Base-by-base conservation (phyloP, 352 stramenopile genomes). In the Globisporangium alternatum region DNA sequence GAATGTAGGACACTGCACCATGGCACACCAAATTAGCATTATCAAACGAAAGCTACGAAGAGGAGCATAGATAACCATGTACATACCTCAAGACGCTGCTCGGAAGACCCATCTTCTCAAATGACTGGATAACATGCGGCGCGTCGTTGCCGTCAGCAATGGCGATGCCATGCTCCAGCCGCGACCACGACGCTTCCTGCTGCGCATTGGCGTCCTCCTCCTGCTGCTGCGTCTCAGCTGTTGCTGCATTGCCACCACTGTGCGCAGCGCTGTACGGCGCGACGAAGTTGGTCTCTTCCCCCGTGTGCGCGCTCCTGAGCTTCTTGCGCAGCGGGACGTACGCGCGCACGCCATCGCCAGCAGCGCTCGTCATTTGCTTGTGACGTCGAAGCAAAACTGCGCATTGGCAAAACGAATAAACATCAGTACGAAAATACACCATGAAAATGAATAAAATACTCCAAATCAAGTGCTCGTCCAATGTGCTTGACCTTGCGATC, bases 101-200 rank as follows among this genome's bases (percentile, higher is more conserved):
- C 7, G 73, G 75, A 5, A 91, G 62, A 21, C 47, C 28, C 55
- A 89, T 64, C 12, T 67, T 60, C 5, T 65, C 64, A 58, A 91
- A 90, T 47, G 55, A 70, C 48, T 51, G 61, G n/a, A 81, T 48
- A 49, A 71, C 56, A 30, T 64, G 56, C 3, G 74, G 74, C 19
- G 79, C 58, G n/a, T 53, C 73, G 37, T 82, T 80, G 37, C 68
- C 69, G 62, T 69, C 5, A 6, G 2, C 12, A 13, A 88, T 62
- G 31, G 56, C 33, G 41, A 91, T 83, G 48, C 70, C 77, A 60
- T 77, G 67, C 58, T 91, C 82, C 49, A 82, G 75, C 45, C 82
- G 80, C 25, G 60, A 59, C 82, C 80, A 91, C 12, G 51, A 62
- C 7, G 63, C 53, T 44, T 89, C 80, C 53, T 91, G 78, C 28